Conservation (phyloP, 208 protist species). For the Leishmania martiniquensis region DNA sequence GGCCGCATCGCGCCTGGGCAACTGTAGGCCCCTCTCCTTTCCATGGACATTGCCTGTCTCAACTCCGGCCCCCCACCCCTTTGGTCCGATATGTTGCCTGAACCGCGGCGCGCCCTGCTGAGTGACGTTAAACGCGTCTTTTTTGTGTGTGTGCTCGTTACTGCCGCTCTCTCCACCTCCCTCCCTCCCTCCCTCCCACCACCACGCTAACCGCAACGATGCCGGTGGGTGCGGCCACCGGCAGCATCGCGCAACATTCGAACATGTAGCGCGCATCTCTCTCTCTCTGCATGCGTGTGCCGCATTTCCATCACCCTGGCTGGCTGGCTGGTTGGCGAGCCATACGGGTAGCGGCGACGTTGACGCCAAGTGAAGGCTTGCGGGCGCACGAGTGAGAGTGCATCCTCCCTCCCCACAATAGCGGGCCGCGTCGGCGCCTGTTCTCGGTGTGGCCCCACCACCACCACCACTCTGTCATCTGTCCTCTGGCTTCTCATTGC, state of each 20-base stretch:
- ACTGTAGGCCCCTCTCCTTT: constrained; percentile 32
- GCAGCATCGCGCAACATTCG: neutral
- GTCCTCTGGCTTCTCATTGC: no score
- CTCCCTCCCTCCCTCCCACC: neutral
- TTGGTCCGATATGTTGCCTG: neutral
- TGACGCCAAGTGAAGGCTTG: neutral
- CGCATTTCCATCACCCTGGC: neutral
- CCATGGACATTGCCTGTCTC: neutral
- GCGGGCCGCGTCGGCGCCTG: neutral
- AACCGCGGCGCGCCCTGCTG: neutral
- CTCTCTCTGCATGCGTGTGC: neutral
- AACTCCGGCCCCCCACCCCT: no score
- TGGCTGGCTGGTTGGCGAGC: neutral
- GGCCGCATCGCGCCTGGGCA: constrained; percentile 65
- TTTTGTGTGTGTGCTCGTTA: neutral
- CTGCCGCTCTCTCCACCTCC: neutral
- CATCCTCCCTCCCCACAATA: neutral
- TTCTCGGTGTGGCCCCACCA: neutral
- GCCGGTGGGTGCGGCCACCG: neutral
- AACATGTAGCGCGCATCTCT: neutral
- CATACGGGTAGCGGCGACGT: neutral
- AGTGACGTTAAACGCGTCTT: neutral
- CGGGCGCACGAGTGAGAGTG: neutral
- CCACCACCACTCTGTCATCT: no score
- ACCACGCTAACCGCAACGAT: neutral